A percentile compares a stretch with the other conserved stretches of the same genome.
Conservation (phyloP, 441 rosid species). For the Pelargonium citronellum region DNA sequence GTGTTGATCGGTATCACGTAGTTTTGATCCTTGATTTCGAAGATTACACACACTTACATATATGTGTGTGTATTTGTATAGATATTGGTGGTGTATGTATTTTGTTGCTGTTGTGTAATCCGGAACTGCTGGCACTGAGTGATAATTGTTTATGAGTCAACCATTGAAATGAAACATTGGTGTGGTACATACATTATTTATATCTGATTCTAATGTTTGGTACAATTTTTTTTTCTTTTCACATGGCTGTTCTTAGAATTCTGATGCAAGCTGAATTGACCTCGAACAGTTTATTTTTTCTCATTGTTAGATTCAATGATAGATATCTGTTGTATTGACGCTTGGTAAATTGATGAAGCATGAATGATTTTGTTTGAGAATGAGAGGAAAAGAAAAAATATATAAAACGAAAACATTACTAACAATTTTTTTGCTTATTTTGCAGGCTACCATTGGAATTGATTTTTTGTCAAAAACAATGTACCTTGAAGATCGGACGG, state of each 20-base stretch:
- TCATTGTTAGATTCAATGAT: neutral
- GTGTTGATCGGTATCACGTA: neutral
- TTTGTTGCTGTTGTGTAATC: neutral
- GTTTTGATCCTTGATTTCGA: conserved; percentile 5
- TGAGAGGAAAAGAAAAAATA: no score
- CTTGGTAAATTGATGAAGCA: neutral
- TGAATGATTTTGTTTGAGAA: neutral
- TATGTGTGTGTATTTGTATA: neutral
- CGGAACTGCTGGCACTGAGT: neutral
- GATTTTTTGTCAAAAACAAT: conserved; percentile 64
- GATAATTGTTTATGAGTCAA: neutral
- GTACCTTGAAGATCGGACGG: conserved; percentile 49
- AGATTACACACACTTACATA: neutral
- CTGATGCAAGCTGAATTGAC: neutral
- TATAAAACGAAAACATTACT: neutral
- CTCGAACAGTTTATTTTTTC: neutral
- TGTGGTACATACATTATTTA: neutral
- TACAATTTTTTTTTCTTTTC: neutral
- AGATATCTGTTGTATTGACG: no score
- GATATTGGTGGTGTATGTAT: neutral
- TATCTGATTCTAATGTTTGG: neutral
- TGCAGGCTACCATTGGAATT: conserved; percentile 66
- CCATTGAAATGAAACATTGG: neutral
- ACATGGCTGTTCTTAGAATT: neutral
- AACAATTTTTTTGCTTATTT: conserved; percentile 6